These are phyloP conservation scores for Tripidium arundinaceum DNA, from an alignment of 202 grass and related monocot genomes.

Conservation along the genomic window DNA sequence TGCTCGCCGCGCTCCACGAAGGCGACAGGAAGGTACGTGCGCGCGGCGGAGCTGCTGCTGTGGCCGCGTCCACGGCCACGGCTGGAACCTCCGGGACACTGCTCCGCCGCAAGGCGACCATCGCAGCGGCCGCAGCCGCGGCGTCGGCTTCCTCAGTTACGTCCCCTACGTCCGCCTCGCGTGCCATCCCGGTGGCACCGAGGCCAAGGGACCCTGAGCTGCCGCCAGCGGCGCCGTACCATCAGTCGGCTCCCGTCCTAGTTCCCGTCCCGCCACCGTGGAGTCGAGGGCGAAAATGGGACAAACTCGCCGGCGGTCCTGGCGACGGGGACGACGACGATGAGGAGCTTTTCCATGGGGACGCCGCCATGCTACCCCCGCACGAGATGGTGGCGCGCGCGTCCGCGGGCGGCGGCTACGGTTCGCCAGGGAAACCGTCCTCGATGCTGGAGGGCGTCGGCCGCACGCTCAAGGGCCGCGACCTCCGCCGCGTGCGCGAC, in stretches of 20 bases:
- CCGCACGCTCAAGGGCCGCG: slow-evolving; percentile 71
- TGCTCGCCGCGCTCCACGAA: slow-evolving; percentile 43
- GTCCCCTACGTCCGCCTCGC: slow-evolving; percentile 2
- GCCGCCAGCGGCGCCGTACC: background rate
- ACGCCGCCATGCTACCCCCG: slow-evolving; percentile 60
- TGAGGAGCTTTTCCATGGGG: slow-evolving; percentile 26
- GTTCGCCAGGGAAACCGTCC: too few relatives aligned
- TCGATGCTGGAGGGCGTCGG: slow-evolving; percentile 77
- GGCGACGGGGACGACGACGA: slow-evolving; percentile 12
- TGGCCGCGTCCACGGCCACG: background rate
- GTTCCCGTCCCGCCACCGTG: slow-evolving; percentile 27
- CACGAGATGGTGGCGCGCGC: slow-evolving; percentile 70
- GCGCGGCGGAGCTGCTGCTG: background rate
- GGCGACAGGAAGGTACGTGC: slow-evolving; percentile 12
- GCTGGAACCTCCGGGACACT: slow-evolving; percentile 2
- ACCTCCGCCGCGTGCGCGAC: slow-evolving; percentile 77
- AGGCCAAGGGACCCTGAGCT: slow-evolving; percentile 1
- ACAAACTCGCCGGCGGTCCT: background rate
- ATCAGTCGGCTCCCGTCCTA: slow-evolving; percentile 29
- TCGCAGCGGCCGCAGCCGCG: background rate
- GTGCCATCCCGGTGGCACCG: slow-evolving; percentile 16
- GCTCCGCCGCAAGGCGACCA: slow-evolving; percentile 42
- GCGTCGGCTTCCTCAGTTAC: background rate
- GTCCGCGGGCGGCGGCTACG: slow-evolving; percentile 31
- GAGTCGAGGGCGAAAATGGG: background rate